A percentile compares a stretch with the other conserved stretches of the same genome.
phyloP scores from a whole-genome alignment of 345 rosid genomes.

The Eucalyptus caleyi region DNA sequence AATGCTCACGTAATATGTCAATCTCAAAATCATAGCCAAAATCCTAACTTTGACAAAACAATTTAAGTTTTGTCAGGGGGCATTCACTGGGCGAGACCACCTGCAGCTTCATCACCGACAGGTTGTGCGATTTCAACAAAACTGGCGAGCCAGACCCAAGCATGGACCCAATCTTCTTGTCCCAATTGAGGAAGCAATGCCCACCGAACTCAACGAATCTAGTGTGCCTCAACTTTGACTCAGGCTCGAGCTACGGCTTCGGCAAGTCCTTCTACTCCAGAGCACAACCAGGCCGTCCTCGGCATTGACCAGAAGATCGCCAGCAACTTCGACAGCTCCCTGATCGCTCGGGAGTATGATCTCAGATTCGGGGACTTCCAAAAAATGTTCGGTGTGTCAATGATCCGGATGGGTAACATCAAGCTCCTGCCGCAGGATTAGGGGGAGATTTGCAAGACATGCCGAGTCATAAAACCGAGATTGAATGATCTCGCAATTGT shows the following conservation, averaged over 20 bases:
- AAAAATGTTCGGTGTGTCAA: constrained; percentile 44
- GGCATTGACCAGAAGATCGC: constrained; percentile 63
- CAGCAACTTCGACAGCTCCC: constrained; percentile 20
- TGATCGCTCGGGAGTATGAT: constrained; percentile 33
- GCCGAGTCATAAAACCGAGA: constrained; percentile 7
- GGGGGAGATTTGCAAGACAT: constrained; percentile 47
- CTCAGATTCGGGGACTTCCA: constrained; percentile 42
- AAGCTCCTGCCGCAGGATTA: constrained; percentile 37
- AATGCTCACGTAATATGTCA: not conserved
- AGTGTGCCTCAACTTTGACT: constrained; percentile 36
- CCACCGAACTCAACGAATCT: constrained; percentile 34
- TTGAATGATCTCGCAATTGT: not conserved
- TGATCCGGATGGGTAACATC: constrained; percentile 55
- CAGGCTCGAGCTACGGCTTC: constrained; percentile 33
- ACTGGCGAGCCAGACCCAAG: constrained; percentile 31
- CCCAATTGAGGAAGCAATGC: constrained; percentile 24
- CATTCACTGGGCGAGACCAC: constrained; percentile 28
- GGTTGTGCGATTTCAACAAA: constrained; percentile 38
- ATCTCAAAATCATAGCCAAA: not conserved
- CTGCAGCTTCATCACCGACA: constrained; percentile 25
- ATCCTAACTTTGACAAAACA: not conserved
- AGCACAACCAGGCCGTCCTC: constrained; percentile 33
- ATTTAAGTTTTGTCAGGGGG: not conserved
- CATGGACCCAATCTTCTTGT: constrained; percentile 14
- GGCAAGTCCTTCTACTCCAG: constrained; percentile 35